Percentiles rank a stretch among this genome's conserved stretches.
Conservation (phyloP, 2,329 filamentous ascomycete genomes). For the Ophiosphaerella herpotricha region DNA sequence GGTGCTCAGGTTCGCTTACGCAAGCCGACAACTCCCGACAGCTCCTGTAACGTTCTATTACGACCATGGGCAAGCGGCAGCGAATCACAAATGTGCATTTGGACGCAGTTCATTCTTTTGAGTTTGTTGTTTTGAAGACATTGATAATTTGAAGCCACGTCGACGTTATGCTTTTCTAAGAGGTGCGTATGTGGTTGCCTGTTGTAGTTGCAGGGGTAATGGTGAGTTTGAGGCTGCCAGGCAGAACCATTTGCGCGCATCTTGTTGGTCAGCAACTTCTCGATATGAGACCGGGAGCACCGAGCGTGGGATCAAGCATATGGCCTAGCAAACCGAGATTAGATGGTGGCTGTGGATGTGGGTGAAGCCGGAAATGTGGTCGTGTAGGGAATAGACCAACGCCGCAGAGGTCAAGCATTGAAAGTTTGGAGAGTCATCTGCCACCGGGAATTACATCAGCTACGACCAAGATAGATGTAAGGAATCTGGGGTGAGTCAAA, state of each 20-base stretch:
- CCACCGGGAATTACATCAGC: constrained; percentile 26
- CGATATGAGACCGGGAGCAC: constrained; percentile 24
- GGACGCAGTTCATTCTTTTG: too few relatives aligned
- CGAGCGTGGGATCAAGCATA: constrained; percentile 18
- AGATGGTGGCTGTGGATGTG: constrained; percentile 35
- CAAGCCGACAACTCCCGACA: constrained; percentile 17
- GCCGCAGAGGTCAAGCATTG: constrained; percentile 26
- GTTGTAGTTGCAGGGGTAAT: constrained; percentile 1
- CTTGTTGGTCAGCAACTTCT: constrained; percentile 30
- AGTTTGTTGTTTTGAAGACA: too few relatives aligned
- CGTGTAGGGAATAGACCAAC: constrained; percentile 13
- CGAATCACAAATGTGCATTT: constrained; percentile 1
- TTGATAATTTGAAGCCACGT: too few relatives aligned
- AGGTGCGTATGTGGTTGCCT: constrained; percentile 18
- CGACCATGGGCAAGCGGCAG: not conserved
- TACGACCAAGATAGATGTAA: constrained; percentile 24
- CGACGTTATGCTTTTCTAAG: not conserved
- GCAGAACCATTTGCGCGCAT: constrained; percentile 34
- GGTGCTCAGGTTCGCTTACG: constrained; percentile 30
- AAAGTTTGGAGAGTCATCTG: constrained; percentile 39
- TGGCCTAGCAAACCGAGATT: constrained; percentile 22
- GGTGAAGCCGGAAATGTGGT: constrained; percentile 31
- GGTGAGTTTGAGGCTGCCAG: constrained; percentile 28
- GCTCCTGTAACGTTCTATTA: not conserved
- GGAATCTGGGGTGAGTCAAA: constrained; percentile 25